A percentile compares a stretch with the other conserved stretches of the same genome.
Evolutionary conservation across 164 flowering plant species (phyloP).

Genomic region (Stephania japonica): DNA sequence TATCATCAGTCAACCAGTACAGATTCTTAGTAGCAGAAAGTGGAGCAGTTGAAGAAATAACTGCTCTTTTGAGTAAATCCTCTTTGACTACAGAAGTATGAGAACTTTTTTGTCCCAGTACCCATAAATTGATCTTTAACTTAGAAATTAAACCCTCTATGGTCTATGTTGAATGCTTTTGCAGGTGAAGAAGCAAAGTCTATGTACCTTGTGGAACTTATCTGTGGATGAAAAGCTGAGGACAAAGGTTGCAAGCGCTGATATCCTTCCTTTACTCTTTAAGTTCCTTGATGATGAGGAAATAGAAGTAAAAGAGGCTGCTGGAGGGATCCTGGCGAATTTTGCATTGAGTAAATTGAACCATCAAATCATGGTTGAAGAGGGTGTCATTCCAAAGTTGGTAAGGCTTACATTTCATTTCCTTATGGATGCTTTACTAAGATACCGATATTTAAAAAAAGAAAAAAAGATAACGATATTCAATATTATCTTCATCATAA

Average conservation of each 20-base stretch:
- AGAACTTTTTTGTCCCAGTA: slow-evolving; percentile 5
- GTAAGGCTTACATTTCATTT: slow-evolving; percentile 38
- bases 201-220: slow-evolving; percentile 75
- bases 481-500: neutral
- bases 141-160: no score
- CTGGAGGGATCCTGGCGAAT: slow-evolving; percentile 79
- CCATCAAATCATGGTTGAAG: slow-evolving; percentile 73
- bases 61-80: slow-evolving; percentile 47
- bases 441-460: no score
- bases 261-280: slow-evolving; percentile 50
- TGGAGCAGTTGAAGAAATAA: slow-evolving; percentile 81
- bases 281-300: slow-evolving; percentile 64
- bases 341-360: slow-evolving; percentile 48
- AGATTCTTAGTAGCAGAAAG: slow-evolving; percentile 58
- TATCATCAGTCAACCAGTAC: slow-evolving; percentile 54
- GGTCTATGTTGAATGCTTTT: slow-evolving; percentile 12
- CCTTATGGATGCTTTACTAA: neutral
- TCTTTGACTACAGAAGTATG: slow-evolving; percentile 55
- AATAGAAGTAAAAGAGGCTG: slow-evolving; percentile 63
- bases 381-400: slow-evolving; percentile 74
- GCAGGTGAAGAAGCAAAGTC: slow-evolving; percentile 80
- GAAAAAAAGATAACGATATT: neutral
- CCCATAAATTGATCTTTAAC: neutral
- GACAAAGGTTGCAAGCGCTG: slow-evolving; percentile 44
- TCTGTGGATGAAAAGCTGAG: slow-evolving; percentile 70